Base-by-base conservation (phyloP, 768 basidiomycete species). In the Boletus eberwhitei region DNA sequence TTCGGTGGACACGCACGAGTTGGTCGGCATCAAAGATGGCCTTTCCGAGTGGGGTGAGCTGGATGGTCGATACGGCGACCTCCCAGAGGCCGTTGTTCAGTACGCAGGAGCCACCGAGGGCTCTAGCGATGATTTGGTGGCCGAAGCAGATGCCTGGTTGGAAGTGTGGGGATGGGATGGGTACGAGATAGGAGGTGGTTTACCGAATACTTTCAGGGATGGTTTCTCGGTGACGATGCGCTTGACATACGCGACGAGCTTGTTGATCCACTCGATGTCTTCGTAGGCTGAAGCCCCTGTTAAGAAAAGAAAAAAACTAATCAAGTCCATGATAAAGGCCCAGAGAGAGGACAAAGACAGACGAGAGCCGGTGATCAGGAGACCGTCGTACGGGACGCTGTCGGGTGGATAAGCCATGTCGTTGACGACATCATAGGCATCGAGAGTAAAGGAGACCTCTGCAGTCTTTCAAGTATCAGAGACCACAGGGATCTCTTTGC, bases 331-430 rank as follows among this genome's bases (percentile, higher is more conserved):
- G 37, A 51, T 8, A 5, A 36, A 16, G 31, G 31, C n/a, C n/a
- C n/a, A 11, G 31, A 32, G 7, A 22, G n/a, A 19, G 11, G 17
- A 37, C 2, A 17, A 35, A 38, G 55, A 73, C 81, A 42, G 61
- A 95, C 93, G 84, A 17, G 92, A 91, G 1, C 95, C 95, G 0
- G 88, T 90, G 53, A 96, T 75, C 54, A 98, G 72, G 22, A 98
- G 72, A 0, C 78, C 89, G 56, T 87, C 81, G 63, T 88, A 92
- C 3, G 71, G 66, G 31, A 68, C 62, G 14, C 73, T 75, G 19
- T 79, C 74, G 0, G 72, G 46, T 0, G 94, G 94, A 58, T 89
- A 92, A 38, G 77, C 77, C 71, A 76, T 72, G 54, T 77, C 74
- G 21, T 75, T 58, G 14, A 82, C 76, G 22, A 92, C 91, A 65